Percentiles rank a stretch among this genome's conserved stretches.
phyloP scores from a whole-genome alignment of 352 stramenopile species.

The Phytophthora rubi region DNA sequence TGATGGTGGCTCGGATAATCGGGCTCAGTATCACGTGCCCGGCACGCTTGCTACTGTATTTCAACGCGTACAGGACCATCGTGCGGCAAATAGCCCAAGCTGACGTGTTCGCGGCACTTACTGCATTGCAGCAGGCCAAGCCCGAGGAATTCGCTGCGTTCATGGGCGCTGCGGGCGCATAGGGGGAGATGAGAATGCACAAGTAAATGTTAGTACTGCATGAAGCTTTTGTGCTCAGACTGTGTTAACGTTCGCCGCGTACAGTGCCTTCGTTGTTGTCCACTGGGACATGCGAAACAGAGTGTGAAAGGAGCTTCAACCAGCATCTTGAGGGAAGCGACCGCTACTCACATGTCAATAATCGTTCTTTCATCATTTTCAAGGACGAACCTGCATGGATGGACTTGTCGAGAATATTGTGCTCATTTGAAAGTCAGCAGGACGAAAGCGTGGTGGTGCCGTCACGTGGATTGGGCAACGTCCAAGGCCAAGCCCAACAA shows the following conservation, averaged over 20 bases:
- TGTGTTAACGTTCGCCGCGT: too few relatives aligned
- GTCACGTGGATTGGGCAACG: too few relatives aligned
- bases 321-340: too few relatives aligned
- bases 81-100: constrained; percentile 22
- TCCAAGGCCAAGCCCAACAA: background rate
- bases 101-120: constrained; percentile 22
- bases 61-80: constrained; percentile 24
- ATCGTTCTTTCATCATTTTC: background rate
- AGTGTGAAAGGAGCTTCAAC: background rate
- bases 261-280: too few relatives aligned
- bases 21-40: constrained; percentile 29
- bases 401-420: background rate
- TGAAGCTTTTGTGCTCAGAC: background rate
- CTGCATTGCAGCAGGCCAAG: constrained; percentile 24
- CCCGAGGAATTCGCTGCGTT: constrained; percentile 31
- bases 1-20: constrained; percentile 35
- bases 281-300: background rate
- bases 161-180: constrained; percentile 18
- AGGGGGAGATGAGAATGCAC: background rate
- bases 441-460: background rate
- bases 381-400: background rate
- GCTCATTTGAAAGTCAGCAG: background rate
- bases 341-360: too few relatives aligned
- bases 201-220: background rate
- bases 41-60: constrained; percentile 24